Evolutionary conservation across 2,329 filamentous ascomycete genomes (phyloP), one percentile per base, ranked within the genome.

Genomic region (Cladosporium sp.): DNA sequence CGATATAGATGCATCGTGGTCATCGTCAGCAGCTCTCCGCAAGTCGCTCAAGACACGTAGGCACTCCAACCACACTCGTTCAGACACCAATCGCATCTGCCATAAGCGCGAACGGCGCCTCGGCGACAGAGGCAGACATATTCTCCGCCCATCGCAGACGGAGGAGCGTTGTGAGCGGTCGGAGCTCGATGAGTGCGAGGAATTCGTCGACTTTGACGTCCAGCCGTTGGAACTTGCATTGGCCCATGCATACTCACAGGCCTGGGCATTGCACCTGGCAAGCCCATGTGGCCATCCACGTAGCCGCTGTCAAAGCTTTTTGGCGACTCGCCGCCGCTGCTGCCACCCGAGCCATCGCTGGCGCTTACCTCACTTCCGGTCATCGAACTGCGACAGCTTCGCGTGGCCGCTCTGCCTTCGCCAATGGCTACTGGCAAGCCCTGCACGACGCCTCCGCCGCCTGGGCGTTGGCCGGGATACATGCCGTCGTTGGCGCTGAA

Each of bases 401-500:
- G 54, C 9, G 54, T 28, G 14, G 42, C 19, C 17, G 54, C 42
- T 61, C 83, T 73, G 22, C 84, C 84, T 12, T 82, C 82, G 45
- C 85, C 85, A 73, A 87, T 87, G 30, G 84, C 83, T 59, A 86
- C 84, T 1, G 84, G 84, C 22, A 86, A 74, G 5, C 84, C 84
- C 72, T 88, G 84, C 43, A 84, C 76, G 20, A 82, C 75, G 19
- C 75, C 74, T 73, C 60, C 64, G 40, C 62, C 55, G 73, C 82
- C 73, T 69, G 81, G 77, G 72, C 82, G 64, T 75, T 85, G 68
- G 66, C 82, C 70, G 70, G 78, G 84, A 64, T 83, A 84, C 91
- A 96, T 96, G 72, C 93, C 93, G 69, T 95, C 92, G 73, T 96
- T 97, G 74, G 95, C 90, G 58, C 91, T 96, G 78, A 97, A 97